Evolutionary conservation across 1,284 basidiomycete species (phyloP).

Genomic region (Lignosus rhinocerotis): DNA sequence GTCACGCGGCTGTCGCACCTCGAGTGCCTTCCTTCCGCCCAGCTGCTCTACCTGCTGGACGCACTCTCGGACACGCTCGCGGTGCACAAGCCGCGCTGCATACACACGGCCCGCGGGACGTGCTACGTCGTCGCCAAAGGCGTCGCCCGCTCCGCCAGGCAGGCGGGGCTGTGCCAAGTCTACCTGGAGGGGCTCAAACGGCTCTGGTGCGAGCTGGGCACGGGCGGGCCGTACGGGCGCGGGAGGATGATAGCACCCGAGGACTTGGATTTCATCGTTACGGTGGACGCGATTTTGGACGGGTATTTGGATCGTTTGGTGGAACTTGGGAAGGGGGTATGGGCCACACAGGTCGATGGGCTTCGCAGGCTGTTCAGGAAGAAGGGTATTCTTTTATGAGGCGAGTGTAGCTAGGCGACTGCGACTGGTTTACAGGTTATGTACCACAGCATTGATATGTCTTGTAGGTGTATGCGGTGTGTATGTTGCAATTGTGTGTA

Average conservation of each 20-base stretch:
- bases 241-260: slow-evolving; percentile 1
- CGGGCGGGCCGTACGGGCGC: slow-evolving; percentile 5
- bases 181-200: slow-evolving; percentile 12
- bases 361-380: slow-evolving; percentile 10
- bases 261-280: slow-evolving; percentile 20
- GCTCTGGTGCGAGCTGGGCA: slow-evolving; percentile 18
- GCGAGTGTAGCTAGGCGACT: no score
- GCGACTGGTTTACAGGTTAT: no score
- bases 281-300: slow-evolving; percentile 9
- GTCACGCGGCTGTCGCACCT: slow-evolving; percentile 36
- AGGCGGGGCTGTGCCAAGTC: not conserved
- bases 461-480: no score
- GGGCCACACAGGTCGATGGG: slow-evolving; percentile 17
- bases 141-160: slow-evolving; percentile 10
- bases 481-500: no score
- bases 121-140: slow-evolving; percentile 36
- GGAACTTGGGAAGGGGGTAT: slow-evolving; percentile 16
- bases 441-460: no score
- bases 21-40: slow-evolving; percentile 32
- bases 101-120: slow-evolving; percentile 23
- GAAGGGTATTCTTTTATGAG: slow-evolving; percentile 7
- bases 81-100: slow-evolving; percentile 34
- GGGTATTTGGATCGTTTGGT: slow-evolving; percentile 15
- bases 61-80: slow-evolving; percentile 28
- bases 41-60: slow-evolving; percentile 36